Evolutionary conservation across 768 basidiomycete species (phyloP).

Genomic region (Lactarius sanguifluus): DNA sequence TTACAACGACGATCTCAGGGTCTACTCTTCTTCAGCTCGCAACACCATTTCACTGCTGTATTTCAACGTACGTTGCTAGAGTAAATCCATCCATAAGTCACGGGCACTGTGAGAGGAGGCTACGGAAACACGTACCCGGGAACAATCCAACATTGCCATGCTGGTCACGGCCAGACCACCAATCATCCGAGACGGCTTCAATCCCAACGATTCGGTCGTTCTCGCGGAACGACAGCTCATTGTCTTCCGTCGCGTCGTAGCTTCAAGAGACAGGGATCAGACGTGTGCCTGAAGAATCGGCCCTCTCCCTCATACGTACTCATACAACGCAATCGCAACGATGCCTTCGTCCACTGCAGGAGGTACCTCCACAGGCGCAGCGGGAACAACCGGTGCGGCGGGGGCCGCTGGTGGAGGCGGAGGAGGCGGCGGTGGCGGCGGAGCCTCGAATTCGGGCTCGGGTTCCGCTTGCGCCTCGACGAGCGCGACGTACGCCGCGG

Average conservation of each 20-base stretch:
- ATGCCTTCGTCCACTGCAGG: constrained; percentile 55
- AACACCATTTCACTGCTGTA: constrained; percentile 31
- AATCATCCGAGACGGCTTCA: constrained; percentile 81
- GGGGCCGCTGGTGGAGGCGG: constrained; percentile 40
- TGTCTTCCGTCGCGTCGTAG: constrained; percentile 89
- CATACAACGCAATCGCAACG: constrained; percentile 65
- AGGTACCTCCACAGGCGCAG: constrained; percentile 47
- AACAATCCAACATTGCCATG: constrained; percentile 65
- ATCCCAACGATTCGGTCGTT: constrained; percentile 79
- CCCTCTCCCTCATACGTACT: constrained; percentile 45
- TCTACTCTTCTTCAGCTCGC: neutral
- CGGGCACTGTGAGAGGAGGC: neutral
- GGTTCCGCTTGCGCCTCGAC: constrained; percentile 48
- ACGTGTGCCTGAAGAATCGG: neutral
- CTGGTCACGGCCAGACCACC: constrained; percentile 74
- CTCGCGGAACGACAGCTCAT: constrained; percentile 83
- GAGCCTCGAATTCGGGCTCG: constrained; percentile 42
- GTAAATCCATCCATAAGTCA: constrained; percentile 1
- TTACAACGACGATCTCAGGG: neutral
- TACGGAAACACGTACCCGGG: constrained; percentile 54
- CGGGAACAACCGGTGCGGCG: constrained; percentile 44
- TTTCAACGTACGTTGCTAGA: constrained; percentile 22
- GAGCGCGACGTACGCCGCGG: constrained; percentile 86
- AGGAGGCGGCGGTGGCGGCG: constrained; percentile 56
- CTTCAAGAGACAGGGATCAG: constrained; percentile 40